Conservation (phyloP, 176 grass and related monocot species). For the Juncus inflexus region DNA sequence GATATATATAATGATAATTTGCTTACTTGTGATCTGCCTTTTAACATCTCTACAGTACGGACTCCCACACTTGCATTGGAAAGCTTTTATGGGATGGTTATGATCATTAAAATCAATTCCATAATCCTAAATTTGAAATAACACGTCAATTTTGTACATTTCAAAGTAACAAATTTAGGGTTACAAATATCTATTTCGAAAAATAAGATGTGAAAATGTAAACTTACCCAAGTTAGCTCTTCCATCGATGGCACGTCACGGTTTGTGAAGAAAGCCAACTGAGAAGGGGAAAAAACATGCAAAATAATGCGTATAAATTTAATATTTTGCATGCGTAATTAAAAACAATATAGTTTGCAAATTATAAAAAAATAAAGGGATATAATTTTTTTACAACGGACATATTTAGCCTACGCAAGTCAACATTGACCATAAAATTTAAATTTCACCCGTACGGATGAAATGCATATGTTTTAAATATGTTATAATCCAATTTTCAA, state of each 20-base stretch:
- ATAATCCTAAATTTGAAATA: constrained; percentile 50
- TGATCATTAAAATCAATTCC: constrained; percentile 82
- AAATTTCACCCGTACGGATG: no score
- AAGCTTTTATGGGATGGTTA: constrained; percentile 68
- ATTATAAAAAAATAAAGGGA: no score
- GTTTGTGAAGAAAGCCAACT: constrained; percentile 87
- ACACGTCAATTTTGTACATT: neutral
- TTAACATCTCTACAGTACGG: constrained; percentile 47
- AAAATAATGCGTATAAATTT: neutral
- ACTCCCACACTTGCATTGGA: constrained; percentile 69
- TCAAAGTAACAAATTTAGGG: neutral
- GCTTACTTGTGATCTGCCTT: constrained; percentile 41
- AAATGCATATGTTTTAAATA: no score
- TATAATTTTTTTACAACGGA: no score
- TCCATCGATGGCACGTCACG: constrained; percentile 54
- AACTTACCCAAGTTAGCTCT: constrained; percentile 92
- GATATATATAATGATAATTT: neutral
- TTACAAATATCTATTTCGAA: neutral
- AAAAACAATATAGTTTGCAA: no score
- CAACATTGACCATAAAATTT: no score
- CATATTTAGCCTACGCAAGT: no score
- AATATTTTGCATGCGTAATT: no score
- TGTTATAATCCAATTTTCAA: no score
- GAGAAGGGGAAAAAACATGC: constrained; percentile 23
- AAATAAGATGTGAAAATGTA: neutral